Base-by-base conservation (phyloP, 371 early-diverging fungal species). In the Mucor mucedo region DNA sequence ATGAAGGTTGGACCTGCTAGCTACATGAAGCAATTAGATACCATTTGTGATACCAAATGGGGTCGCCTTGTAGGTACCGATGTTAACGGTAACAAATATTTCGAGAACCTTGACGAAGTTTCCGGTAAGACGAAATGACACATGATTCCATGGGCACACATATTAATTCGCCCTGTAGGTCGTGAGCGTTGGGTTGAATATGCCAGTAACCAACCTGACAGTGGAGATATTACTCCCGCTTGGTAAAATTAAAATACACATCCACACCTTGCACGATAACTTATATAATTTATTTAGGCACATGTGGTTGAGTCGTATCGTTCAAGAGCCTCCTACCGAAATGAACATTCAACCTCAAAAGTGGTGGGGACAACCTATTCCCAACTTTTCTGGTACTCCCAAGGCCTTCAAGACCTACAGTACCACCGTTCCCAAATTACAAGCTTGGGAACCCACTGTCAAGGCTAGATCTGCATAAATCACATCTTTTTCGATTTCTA, bases 131-230 rank as follows among this genome's bases (percentile, higher is more conserved):
- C 9, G 5, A 30, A 13, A 35, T 32, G 2, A 39, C 2, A 30
- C 14, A 11, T 47, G 13, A 44, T 44, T 44, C 14, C 6, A 8
- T 39, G 40, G 11, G 0, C 0, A 39, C 11, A 39, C 16, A 13
- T 44, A n/a, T 44, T n/a, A 13, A 50, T 59, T 27, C 41, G 5
- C 14, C 41, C 41, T 42, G 7, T 68, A 89, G 87, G 84, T 61
- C 95, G 98, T 78, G 94, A 91, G 74, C 91, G 98, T 63, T 97
- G 98, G 98, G 91, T 94, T 57, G 76, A 94, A 57, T 94, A 89
- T 65, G 89, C 86, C 56, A 90, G 89, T 76, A 79, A 84, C 65
- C 77, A 89, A 65, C 83, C 82, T 66, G 96, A 96, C 70, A 84
- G 91, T 35, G 85, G 86, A 41, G 91, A 92, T 77, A 89, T 96